phyloP scores from a whole-genome alignment of 768 basidiomycete genomes.

The Leccinellum rugosiceps region DNA sequence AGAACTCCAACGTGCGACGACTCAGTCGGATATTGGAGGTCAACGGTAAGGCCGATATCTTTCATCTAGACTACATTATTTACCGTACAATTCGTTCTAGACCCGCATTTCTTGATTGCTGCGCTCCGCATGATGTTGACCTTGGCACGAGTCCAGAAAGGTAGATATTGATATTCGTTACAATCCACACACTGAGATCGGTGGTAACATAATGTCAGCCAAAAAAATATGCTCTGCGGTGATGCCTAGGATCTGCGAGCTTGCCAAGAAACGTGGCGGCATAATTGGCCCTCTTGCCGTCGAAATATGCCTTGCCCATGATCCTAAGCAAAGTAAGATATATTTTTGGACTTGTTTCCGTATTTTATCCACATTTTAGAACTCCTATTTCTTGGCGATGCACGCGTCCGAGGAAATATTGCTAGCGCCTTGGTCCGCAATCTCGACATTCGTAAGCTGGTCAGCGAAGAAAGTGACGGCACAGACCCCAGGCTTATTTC shows the following conservation, averaged over 20 bases:
- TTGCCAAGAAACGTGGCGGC: not conserved
- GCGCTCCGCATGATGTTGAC: not conserved
- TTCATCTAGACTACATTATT: too few relatives aligned
- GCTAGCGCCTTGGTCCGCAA: not conserved
- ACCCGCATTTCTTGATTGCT: not conserved
- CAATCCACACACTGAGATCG: not conserved
- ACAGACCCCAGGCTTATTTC: not conserved
- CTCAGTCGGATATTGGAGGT: too few relatives aligned
- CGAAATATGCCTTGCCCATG: not conserved
- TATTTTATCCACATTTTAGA: not conserved
- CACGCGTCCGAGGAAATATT: not conserved
- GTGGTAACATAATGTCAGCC: not conserved
- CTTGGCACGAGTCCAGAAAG: constrained; percentile 4
- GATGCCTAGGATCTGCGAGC: constrained; percentile 6
- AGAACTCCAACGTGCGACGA: not conserved
- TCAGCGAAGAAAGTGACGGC: not conserved
- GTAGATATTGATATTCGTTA: not conserved
- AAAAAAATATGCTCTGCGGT: not conserved
- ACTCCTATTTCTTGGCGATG: not conserved
- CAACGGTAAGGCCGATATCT: too few relatives aligned
- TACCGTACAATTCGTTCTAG: not conserved
- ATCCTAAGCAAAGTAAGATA: not conserved
- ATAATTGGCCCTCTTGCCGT: constrained; percentile 2
- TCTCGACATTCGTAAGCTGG: not conserved
- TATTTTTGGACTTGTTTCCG: not conserved